phyloP scores from a whole-genome alignment of 2,329 filamentous ascomycete species.

The Lasiodiplodia sp. region DNA sequence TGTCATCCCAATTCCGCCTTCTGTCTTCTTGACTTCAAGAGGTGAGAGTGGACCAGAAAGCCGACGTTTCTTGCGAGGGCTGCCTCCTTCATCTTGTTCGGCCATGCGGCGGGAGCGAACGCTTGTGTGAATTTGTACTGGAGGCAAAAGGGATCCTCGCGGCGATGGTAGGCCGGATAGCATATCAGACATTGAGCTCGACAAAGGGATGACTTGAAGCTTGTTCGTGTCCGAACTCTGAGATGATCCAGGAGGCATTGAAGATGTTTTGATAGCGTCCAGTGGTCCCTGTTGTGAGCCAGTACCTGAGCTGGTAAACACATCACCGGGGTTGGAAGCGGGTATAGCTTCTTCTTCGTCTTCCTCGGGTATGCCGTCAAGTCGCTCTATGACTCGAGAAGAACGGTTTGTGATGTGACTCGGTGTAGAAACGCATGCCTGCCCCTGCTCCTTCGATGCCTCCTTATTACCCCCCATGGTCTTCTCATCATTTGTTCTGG shows the following conservation, averaged over 20 bases:
- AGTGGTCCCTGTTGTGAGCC: neutral
- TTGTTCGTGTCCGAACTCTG: neutral
- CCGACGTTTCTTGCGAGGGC: conserved; percentile 18
- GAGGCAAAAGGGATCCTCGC: neutral
- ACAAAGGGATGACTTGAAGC: neutral
- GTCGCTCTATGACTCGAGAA: neutral
- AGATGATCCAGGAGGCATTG: neutral
- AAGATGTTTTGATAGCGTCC: neutral
- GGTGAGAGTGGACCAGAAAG: neutral
- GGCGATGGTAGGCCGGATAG: neutral
- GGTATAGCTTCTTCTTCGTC: neutral
- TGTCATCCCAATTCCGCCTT: conserved; percentile 24
- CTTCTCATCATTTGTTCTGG: neutral
- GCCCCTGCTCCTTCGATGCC: neutral
- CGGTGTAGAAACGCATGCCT: neutral
- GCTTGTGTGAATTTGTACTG: neutral
- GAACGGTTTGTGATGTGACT: neutral
- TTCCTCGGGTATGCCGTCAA: conserved; percentile 3
- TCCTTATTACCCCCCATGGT: neutral
- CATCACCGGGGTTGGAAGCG: neutral
- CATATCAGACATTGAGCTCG: neutral
- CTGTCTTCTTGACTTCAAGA: neutral
- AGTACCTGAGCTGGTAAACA: neutral
- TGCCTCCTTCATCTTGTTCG: neutral
- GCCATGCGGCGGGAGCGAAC: neutral